These are phyloP conservation scores for Actinomortierella ambigua DNA, from an alignment of 371 early-diverging fungal species.

Conservation along the genomic window DNA sequence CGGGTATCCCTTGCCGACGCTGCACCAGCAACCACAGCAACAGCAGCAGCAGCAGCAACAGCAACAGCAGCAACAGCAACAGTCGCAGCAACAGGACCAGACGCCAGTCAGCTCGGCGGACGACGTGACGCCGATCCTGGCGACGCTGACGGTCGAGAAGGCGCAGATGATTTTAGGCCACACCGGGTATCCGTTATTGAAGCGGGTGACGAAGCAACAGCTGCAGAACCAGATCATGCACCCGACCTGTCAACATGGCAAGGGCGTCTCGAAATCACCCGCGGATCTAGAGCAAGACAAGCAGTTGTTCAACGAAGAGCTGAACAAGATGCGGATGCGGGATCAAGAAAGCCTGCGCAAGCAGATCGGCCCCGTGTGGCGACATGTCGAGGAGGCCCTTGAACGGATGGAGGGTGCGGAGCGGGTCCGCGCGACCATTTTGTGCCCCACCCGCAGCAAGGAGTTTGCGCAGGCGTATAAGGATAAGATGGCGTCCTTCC, in stretches of 20 bases:
- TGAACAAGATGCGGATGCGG: slow-evolving; percentile 44
- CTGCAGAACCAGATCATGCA: slow-evolving; percentile 71
- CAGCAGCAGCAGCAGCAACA: slow-evolving; percentile 18
- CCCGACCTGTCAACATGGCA: slow-evolving; percentile 76
- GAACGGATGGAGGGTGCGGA: slow-evolving; percentile 50
- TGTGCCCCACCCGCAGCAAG: slow-evolving; percentile 34
- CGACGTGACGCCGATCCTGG: slow-evolving; percentile 41
- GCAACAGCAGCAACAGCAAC: background rate
- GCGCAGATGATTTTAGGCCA: slow-evolving; percentile 67
- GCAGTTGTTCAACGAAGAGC: slow-evolving; percentile 68
- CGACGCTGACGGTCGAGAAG: slow-evolving; percentile 57
- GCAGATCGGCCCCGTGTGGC: slow-evolving; percentile 54
- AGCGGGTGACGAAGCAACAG: slow-evolving; percentile 72
- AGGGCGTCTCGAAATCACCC: slow-evolving; percentile 67
- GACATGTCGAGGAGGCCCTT: slow-evolving; percentile 52
- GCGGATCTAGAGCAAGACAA: slow-evolving; percentile 75
- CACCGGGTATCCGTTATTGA: slow-evolving; percentile 69
- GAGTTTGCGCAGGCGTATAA: slow-evolving; percentile 47
- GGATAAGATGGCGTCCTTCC: slow-evolving; percentile 30
- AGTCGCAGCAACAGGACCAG: slow-evolving; percentile 39
- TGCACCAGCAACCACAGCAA: slow-evolving; percentile 13
- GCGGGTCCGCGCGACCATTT: slow-evolving; percentile 35
- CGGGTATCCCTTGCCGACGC: slow-evolving; percentile 52
- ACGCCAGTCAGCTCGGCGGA: slow-evolving; percentile 33
- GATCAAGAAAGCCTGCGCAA: slow-evolving; percentile 48